Evolutionary conservation across 192 early-diverging fungal genomes (phyloP).

Genomic region (Backusella macrospora): DNA sequence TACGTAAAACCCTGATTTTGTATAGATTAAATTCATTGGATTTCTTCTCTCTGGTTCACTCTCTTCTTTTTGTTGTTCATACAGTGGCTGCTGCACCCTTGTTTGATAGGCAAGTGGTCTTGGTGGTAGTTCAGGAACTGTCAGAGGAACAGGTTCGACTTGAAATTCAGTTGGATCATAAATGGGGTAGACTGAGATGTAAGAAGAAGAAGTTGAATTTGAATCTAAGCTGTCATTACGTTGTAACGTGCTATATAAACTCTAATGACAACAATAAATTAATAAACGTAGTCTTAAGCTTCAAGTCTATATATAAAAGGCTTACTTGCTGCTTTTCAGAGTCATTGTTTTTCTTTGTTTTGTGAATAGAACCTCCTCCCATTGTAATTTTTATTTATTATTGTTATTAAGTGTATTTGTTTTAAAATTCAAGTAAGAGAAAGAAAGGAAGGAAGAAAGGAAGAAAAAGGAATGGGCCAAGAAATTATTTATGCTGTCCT

Average conservation of each 20-base stretch:
- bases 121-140: slow-evolving; percentile 16
- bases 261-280: not conserved
- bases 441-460: not conserved
- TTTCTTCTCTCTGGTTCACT: slow-evolving; percentile 6
- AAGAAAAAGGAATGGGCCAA: not conserved
- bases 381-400: not conserved
- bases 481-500: slow-evolving; percentile 1
- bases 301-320: not conserved
- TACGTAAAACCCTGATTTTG: slow-evolving; percentile 32
- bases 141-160: slow-evolving; percentile 13
- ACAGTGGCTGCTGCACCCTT: not conserved
- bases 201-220: slow-evolving; percentile 8
- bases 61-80: not conserved
- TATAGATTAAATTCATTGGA: slow-evolving; percentile 23
- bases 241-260: slow-evolving; percentile 1
- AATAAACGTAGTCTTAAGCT: not conserved
- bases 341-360: not conserved
- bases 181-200: slow-evolving; percentile 2
- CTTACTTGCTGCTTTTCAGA: not conserved
- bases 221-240: slow-evolving; percentile 3
- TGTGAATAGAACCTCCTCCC: not conserved
- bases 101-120: slow-evolving; percentile 2
- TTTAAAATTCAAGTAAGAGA: not conserved
- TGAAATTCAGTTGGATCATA: slow-evolving; percentile 20
- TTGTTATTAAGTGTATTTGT: not conserved